Evolutionary conservation across 106 monocot genomes (phyloP), one percentile per base, ranked within the genome.

Genomic region (Xerophyta viscosa): DNA sequence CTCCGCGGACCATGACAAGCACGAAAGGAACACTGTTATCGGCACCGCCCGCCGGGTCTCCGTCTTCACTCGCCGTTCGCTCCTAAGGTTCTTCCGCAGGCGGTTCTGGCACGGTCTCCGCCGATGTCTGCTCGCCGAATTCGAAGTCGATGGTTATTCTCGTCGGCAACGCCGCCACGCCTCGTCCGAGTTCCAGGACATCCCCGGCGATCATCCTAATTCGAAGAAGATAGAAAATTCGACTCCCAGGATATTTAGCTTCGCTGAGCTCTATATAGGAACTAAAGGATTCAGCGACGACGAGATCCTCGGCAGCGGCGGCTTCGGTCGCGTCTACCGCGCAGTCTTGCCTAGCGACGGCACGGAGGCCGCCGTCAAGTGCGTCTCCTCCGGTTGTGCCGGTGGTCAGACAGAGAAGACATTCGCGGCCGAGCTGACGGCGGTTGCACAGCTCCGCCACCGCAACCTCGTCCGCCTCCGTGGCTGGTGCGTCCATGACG

Each of bases 371-470:
- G 92, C 92, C 41, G 92, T 92, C 45, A 92, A 92, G 64, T 75
- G 92, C 52, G 77, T 92, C 6, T 61, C 72, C 14, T 61, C 69
- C 8, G 39, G 54, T 51, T 48, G 39, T 11, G 57, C 45, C 26
- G 5, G 20, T 2, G 61, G 71, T 24, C 45, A 47, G 0, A 68
- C 74, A 37, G 80, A 83, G 68, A 87, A 92, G 77, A 48, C 91
- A 11, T 80, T 92, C 59, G 65, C 70, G 1, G 92, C 92, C 0
- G 92, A 92, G 79, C 79, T 92, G 20, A 73, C 56, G 4, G 86
- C 92, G 9, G 92, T 92, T 3, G 92, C 92, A n/a, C 75, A 77
- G 73, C 92, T 92, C 33, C 92, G 92, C n/a, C 92, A 92, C 71
- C 79, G 92, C 22, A 92, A 92, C 57, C 87, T 92, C 29, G 92